Evolutionary conservation across 495 filamentous ascomycete genomes (phyloP).

Genomic region (Alectoria sarmentosa): DNA sequence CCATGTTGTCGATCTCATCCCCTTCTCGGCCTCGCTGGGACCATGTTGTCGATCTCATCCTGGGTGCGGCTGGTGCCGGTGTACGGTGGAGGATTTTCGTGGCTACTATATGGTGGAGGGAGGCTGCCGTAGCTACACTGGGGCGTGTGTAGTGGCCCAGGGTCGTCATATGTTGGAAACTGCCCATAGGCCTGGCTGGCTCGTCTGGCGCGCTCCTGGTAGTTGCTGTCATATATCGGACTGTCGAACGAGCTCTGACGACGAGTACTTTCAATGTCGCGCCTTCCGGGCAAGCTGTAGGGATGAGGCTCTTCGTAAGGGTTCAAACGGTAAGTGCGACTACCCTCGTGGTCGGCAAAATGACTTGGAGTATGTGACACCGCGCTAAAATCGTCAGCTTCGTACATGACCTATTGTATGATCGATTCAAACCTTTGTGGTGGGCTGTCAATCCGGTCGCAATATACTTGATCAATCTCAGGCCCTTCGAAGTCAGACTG

Average conservation of each 20-base stretch:
- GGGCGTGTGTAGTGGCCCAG: background rate
- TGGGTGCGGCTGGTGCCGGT: background rate
- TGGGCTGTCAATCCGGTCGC: background rate
- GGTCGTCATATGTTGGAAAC: background rate
- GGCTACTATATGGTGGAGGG: background rate
- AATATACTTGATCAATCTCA: background rate
- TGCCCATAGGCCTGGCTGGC: background rate
- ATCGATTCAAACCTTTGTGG: background rate
- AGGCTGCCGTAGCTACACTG: background rate
- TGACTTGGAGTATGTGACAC: background rate
- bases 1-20: no score
- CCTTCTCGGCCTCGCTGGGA: background rate
- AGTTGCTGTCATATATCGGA: background rate
- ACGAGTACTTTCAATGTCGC: background rate
- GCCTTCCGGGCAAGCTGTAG: background rate
- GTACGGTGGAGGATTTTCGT: background rate
- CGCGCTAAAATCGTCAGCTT: background rate
- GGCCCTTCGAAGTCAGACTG: background rate
- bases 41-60: background rate
- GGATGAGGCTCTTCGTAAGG: background rate
- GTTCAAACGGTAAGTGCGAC: background rate
- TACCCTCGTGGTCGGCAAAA: background rate
- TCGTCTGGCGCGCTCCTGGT: background rate
- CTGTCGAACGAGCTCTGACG: background rate
- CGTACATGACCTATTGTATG: background rate